Evolutionary conservation across 352 stramenopile genomes (phyloP).

Genomic region (Globisporangium okanoganense): DNA sequence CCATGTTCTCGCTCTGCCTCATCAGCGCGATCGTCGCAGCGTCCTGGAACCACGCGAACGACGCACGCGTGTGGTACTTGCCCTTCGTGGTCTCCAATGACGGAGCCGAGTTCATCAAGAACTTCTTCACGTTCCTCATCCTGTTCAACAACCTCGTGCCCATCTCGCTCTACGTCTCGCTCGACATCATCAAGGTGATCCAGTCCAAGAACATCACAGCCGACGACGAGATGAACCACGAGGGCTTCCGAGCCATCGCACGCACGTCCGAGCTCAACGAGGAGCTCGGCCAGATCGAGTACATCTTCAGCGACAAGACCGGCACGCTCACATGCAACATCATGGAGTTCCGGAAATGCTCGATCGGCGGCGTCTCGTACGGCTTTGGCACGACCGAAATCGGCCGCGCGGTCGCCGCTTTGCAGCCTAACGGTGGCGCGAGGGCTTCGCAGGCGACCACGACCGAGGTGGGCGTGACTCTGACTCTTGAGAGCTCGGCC

Average conservation of each 20-base stretch:
- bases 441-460: not conserved
- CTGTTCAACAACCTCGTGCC: conserved; percentile 97
- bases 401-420: conserved; percentile 43
- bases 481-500: not conserved
- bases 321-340: conserved; percentile 98
- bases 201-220: conserved; percentile 65
- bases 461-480: not conserved
- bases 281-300: conserved; percentile 93
- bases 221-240: conserved; percentile 79
- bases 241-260: conserved; percentile 75
- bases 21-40: conserved; percentile 58
- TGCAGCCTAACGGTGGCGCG: not conserved
- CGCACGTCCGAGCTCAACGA: conserved; percentile 91
- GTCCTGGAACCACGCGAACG: conserved; percentile 37
- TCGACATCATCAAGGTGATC: conserved; percentile 92
- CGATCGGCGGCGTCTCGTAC: conserved; percentile 82
- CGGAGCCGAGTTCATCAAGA: conserved; percentile 54
- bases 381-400: conserved; percentile 81
- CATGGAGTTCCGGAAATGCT: conserved; percentile 95
- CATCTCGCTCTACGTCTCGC: conserved; percentile 96
- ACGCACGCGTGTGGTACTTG: conserved; percentile 45
- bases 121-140: conserved; percentile 93
- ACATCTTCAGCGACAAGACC: conserved; percentile 99
- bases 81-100: conserved; percentile 21
- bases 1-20: conserved; percentile 48